phyloP scores from a whole-genome alignment of 1,139 yeast species.

The Scheffersomyces stambukii region DNA sequence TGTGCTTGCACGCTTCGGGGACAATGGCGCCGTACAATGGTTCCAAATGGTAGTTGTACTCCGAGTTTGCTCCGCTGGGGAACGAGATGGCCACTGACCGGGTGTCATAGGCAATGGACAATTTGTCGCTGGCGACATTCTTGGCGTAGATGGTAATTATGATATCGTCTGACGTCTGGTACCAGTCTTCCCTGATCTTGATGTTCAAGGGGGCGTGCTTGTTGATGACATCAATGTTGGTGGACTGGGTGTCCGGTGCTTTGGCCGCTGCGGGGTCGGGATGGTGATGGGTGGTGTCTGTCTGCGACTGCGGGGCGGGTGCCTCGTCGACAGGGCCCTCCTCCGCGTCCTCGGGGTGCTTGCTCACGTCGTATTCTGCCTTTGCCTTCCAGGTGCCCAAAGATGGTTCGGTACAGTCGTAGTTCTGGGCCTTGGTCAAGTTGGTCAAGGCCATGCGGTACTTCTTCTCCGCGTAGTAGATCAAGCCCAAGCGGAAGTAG shows the following conservation, averaged over 20 bases:
- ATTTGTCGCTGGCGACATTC: conserved; percentile 46
- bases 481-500: conserved; percentile 56
- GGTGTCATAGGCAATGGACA: conserved; percentile 31
- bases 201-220: conserved; percentile 38
- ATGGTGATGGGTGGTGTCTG: conserved; percentile 1
- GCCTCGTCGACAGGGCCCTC: conserved; percentile 8
- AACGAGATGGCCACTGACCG: conserved; percentile 36
- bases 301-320: conserved; percentile 1
- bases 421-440: conserved; percentile 46
- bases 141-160: conserved; percentile 73
- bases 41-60: conserved; percentile 46
- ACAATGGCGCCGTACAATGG: conserved; percentile 52
- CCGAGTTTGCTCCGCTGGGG: conserved; percentile 44
- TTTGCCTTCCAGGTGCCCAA: conserved; percentile 50
- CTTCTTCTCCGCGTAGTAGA: conserved; percentile 44
- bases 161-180: conserved; percentile 55
- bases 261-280: neutral
- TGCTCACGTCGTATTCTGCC: conserved; percentile 32
- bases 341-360: conserved; percentile 16
- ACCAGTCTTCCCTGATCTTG: conserved; percentile 73
- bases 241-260: conserved; percentile 12
- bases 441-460: conserved; percentile 44
- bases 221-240: conserved; percentile 31
- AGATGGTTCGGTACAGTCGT: conserved; percentile 44
- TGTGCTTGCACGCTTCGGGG: conserved; percentile 39